Percentiles rank a stretch among this genome's conserved stretches.
phyloP scores from a whole-genome alignment of 192 early-diverging fungal species.

The Helicostylum pulchrum region DNA sequence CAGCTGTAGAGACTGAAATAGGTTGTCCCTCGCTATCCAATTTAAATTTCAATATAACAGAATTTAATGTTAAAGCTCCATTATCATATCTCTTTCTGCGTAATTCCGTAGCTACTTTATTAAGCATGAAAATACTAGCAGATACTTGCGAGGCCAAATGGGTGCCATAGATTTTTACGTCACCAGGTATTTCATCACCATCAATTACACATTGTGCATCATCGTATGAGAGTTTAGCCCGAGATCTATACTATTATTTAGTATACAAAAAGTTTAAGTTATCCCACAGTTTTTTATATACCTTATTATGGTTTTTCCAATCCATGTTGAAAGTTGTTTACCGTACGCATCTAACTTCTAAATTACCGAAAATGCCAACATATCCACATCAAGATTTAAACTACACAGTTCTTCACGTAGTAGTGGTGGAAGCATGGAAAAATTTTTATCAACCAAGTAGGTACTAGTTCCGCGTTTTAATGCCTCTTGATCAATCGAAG shows the following conservation, averaged over 20 bases:
- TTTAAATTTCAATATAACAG: slow-evolving; percentile 86
- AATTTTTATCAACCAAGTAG: slow-evolving; percentile 88
- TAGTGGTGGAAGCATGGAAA: slow-evolving; percentile 92
- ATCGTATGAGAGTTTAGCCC: slow-evolving; percentile 91
- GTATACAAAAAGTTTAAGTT: too few relatives aligned
- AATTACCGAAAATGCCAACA: slow-evolving; percentile 90
- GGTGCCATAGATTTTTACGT: background rate
- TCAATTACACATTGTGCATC: slow-evolving; percentile 60
- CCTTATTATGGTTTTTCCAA: slow-evolving; percentile 81
- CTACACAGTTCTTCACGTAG: slow-evolving; percentile 95
- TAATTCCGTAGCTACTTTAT: slow-evolving; percentile 69
- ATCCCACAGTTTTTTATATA: background rate
- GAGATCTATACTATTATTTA: slow-evolving; percentile 54
- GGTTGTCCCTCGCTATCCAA: slow-evolving; percentile 83
- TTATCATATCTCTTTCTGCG: slow-evolving; percentile 70
- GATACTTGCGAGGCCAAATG: background rate
- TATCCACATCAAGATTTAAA: slow-evolving; percentile 84
- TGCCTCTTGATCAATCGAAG: slow-evolving; percentile 91
- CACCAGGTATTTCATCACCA: slow-evolving; percentile 6
- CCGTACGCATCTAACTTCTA: slow-evolving; percentile 91
- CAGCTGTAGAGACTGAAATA: slow-evolving; percentile 76
- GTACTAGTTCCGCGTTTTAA: slow-evolving; percentile 86
- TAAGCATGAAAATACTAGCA: slow-evolving; percentile 20
- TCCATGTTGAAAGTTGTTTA: slow-evolving; percentile 67
- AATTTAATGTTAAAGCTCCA: slow-evolving; percentile 88